phyloP scores from a whole-genome alignment of 208 protist genomes.

The Angomonas ambiguus region DNA sequence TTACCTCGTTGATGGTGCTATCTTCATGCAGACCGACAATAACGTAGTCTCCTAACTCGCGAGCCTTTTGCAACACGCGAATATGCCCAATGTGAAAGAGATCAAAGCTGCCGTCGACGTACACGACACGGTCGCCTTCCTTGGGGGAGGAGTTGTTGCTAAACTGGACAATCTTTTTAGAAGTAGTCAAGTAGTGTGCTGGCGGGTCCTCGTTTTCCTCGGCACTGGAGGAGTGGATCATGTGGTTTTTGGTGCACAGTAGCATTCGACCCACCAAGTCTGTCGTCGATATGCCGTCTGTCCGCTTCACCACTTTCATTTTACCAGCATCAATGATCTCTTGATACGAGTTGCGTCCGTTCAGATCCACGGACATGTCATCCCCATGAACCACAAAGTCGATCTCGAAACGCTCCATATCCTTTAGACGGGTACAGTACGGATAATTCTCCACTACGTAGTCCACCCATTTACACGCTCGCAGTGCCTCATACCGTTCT shows the following conservation, averaged over 20 bases:
- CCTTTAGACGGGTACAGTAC: constrained; percentile 90
- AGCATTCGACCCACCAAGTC: constrained; percentile 98
- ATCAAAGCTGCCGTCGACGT: constrained; percentile 97
- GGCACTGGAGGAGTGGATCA: constrained; percentile 36
- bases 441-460: constrained; percentile 94
- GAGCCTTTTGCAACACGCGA: constrained; percentile 91
- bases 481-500: constrained; percentile 93
- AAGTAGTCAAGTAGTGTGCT: constrained; percentile 87
- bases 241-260: constrained; percentile 84
- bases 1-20: constrained; percentile 80
- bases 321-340: constrained; percentile 89
- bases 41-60: constrained; percentile 92
- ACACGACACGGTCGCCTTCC: constrained; percentile 91
- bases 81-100: constrained; percentile 96
- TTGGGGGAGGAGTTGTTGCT: constrained; percentile 79
- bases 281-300: constrained; percentile 97
- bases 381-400: constrained; percentile 98
- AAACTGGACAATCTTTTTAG: constrained; percentile 96
- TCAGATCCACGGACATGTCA: constrained; percentile 94
- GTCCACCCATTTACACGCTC: constrained; percentile 98
- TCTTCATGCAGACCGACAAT: constrained; percentile 97
- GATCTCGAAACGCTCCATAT: constrained; percentile 92
- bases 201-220: constrained; percentile 18
- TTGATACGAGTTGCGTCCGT: constrained; percentile 95
- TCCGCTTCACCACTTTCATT: constrained; percentile 92